phyloP scores from a whole-genome alignment of 805 yeast species.

The Candida saitoana region DNA sequence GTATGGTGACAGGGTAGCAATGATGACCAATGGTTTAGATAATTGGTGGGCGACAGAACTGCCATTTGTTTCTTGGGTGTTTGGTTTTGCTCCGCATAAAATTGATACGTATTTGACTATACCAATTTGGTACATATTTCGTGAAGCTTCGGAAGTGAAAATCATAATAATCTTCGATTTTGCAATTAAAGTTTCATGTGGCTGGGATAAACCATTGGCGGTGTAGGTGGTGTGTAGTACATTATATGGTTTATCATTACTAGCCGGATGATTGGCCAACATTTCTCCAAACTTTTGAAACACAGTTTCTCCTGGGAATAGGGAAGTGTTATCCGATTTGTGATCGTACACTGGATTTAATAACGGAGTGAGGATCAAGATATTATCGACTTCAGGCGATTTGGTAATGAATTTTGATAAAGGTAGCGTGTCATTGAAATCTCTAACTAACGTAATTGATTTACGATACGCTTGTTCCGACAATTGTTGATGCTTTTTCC shows the following conservation, averaged over 20 bases:
- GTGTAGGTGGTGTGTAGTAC: constrained; percentile 58
- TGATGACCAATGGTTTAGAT: constrained; percentile 49
- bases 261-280: constrained; percentile 33
- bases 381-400: constrained; percentile 26
- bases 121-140: constrained; percentile 60
- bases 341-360: constrained; percentile 30
- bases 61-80: constrained; percentile 16
- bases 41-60: constrained; percentile 19
- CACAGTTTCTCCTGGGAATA: constrained; percentile 47
- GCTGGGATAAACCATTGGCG: constrained; percentile 50
- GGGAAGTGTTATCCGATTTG: constrained; percentile 8
- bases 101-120: constrained; percentile 55
- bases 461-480: constrained; percentile 46
- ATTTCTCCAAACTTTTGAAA: constrained; percentile 49
- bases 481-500: constrained; percentile 41
- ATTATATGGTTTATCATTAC: constrained; percentile 32
- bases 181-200: constrained; percentile 53
- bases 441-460: constrained; percentile 52
- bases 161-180: constrained; percentile 48
- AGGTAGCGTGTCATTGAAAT: constrained; percentile 48
- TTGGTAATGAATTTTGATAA: constrained; percentile 37
- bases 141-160: constrained; percentile 53
- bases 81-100: constrained; percentile 47
- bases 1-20: constrained; percentile 62
- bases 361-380: constrained; percentile 35